Percentiles rank a stretch among this genome's conserved stretches.
These are phyloP conservation scores for Xylariaceae sp. DNA, from an alignment of 2,329 filamentous ascomycete genomes.

Conservation along the genomic window DNA sequence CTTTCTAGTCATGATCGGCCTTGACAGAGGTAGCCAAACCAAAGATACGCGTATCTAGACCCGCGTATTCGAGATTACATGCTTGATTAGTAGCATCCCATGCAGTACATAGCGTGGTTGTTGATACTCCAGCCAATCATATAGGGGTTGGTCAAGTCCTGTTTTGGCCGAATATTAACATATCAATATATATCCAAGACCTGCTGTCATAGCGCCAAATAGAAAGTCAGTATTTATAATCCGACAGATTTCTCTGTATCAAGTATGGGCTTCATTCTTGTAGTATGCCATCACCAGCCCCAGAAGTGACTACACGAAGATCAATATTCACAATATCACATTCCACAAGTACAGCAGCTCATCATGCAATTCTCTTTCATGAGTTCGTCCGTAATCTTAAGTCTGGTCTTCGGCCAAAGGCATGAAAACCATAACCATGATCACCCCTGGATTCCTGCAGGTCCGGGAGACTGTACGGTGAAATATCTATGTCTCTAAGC, in stretches of 20 bases:
- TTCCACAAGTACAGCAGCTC: neutral
- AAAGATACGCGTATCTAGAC: conserved; percentile 8
- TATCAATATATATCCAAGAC: no score
- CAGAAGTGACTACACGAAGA: neutral
- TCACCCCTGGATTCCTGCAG: conserved; percentile 5
- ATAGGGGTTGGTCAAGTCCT: no score
- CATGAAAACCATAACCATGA: neutral
- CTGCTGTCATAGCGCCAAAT: neutral
- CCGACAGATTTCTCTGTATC: no score
- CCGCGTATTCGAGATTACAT: conserved; percentile 3
- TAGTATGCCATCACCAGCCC: no score
- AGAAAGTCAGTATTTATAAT: neutral
- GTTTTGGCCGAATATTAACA: no score
- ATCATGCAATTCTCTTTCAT: conserved; percentile 1
- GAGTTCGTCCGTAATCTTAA: neutral
- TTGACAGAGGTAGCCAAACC: no score
- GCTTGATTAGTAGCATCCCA: no score
- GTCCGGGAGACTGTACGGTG: conserved; percentile 5
- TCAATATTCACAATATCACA: neutral
- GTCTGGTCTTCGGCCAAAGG: conserved; percentile 1
- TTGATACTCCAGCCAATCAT: no score
- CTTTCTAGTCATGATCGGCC: no score
- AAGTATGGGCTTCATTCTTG: no score
- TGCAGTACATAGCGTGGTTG: no score
- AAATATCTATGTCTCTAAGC: neutral